These are phyloP conservation scores for Plectosphaerella sp. DNA, from an alignment of 2,329 filamentous ascomycete species.

Conservation along the genomic window DNA sequence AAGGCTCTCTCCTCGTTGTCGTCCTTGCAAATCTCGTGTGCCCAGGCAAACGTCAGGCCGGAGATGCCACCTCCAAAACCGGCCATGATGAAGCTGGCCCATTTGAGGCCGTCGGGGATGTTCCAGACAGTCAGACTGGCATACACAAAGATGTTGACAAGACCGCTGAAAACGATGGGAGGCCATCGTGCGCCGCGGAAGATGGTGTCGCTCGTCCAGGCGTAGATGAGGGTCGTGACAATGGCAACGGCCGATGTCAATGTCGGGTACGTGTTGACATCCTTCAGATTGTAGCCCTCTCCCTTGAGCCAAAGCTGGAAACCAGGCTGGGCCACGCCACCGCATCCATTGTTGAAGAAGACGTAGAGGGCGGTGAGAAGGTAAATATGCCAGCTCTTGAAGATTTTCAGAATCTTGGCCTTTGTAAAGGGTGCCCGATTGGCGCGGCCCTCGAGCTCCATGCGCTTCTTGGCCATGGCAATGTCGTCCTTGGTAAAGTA, in stretches of 20 bases:
- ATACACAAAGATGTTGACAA: conserved; percentile 34
- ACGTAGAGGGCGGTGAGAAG: conserved; percentile 54
- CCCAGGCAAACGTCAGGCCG: conserved; percentile 43
- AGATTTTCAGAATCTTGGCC: conserved; percentile 54
- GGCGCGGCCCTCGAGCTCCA: conserved; percentile 40
- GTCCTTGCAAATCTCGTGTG: conserved; percentile 43
- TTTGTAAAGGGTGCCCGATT: conserved; percentile 32
- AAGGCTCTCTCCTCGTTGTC: conserved; percentile 63
- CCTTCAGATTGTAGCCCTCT: conserved; percentile 32
- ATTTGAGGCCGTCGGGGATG: conserved; percentile 52
- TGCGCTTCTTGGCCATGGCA: conserved; percentile 30
- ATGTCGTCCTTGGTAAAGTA: conserved; percentile 29
- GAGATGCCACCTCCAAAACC: conserved; percentile 46
- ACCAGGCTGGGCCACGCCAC: conserved; percentile 44
- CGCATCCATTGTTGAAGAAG: conserved; percentile 57
- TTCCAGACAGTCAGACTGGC: conserved; percentile 36
- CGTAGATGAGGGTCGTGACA: conserved; percentile 56
- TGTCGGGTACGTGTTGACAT: conserved; percentile 53
- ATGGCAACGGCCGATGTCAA: conserved; percentile 51
- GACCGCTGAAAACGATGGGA: conserved; percentile 52
- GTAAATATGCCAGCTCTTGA: conserved; percentile 62
- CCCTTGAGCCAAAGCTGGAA: conserved; percentile 47
- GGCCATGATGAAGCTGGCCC: conserved; percentile 53
- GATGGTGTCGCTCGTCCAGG: conserved; percentile 60
- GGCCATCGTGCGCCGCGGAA: conserved; percentile 59